Base-by-base conservation (phyloP, 768 basidiomycete genomes). In the Sutorius australiensis region DNA sequence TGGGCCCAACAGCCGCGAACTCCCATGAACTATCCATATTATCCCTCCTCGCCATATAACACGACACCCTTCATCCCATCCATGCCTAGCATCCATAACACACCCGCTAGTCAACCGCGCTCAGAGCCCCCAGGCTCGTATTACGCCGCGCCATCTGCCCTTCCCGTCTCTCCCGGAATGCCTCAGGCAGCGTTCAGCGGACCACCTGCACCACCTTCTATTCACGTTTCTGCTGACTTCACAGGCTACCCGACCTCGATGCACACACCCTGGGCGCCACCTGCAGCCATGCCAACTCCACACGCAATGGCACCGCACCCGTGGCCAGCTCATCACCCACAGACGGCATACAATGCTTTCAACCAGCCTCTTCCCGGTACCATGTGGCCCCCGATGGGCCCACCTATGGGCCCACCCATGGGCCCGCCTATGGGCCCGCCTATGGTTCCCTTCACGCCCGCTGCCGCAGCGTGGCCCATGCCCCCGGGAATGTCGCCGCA, bases 21-120 rank as follows among this genome's bases (percentile, higher is more conserved):
- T 2, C 65, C 73, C 0, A 68, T 65, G 50, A 62, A 63, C 41
- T 77, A 75, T 50, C 74, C 76, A 10, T 65, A 63, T 33, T 77
- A 76, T 50, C 71, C 73, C 1, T 51, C 56, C 14, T 69, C 75
- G 13, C 75, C 75, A 5, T 73, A 72, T 33, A 72, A 68, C 34
- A 46, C 61, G 3, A 69, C 71, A 7, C 73, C 73, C 1, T 77
- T 72, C 46, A 72, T 77, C 24, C 75, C 75, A 2, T 57, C 60
- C 11, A 63, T 66, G 55, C 67, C 66, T 7, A 68, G 61, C 36
- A 13, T 60, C 16, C 63, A 69, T 16, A 45, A 53, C 11, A 67
- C 65, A 14, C 68, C 65, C 17, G 57, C 57, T 12, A 46, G 31
- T 33, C 61, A 64, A n/a, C 33, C 54, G 36, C 67, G 63, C 7